Evolutionary conservation across 305 asterid genomes (phyloP), one percentile per base, ranked within the genome.

Genomic region (Solanum hybrid): DNA sequence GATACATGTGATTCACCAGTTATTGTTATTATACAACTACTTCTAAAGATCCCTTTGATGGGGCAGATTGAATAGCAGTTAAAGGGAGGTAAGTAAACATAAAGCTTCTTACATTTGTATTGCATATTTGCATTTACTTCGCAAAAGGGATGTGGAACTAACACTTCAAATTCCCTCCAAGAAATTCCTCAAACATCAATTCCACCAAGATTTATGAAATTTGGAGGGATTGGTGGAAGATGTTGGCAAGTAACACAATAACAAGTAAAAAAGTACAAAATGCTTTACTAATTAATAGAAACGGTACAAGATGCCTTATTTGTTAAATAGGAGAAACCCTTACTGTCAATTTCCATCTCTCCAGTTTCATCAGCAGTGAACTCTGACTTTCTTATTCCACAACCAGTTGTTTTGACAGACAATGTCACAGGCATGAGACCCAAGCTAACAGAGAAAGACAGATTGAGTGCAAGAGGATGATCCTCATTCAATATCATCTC

Each of bases 401-500:
- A 98, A 87, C 98, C 98, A 51, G 96, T 95, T 89, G 99, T 94
- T 93, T 87, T 90, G 81, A 96, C 94, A 66, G 98, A 93, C 87
- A 96, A 90, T 9, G 91, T 90, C 92, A 94, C 94, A 87, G 99
- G 99, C 93, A 98, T 94, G 92, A 96, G 96, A 88, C 99, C 99
- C 92, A 98, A 94, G 93, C 99, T 97, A 91, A 94, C 88, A 51
- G 98, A 93, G 94, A 98, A 96, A 24, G 96, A 94, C 76, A 96
- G 92, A 89, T 93, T 95, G 90, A 98, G 92, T 86, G 95, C 95
- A 92, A 98, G 96, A 93, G 99, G 99, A 92, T 98, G 99, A 92
- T 97, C 98, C 94, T 96, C 99, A 91, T 93, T 93, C 94, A 96
- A 89, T 77, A 85, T 90, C 91, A 95, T 89, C 84, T 91, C 98